A percentile compares a stretch with the other conserved stretches of the same genome.
Conservation (phyloP, 148 eudicot genomes). For the Amaranthus palmeri region DNA sequence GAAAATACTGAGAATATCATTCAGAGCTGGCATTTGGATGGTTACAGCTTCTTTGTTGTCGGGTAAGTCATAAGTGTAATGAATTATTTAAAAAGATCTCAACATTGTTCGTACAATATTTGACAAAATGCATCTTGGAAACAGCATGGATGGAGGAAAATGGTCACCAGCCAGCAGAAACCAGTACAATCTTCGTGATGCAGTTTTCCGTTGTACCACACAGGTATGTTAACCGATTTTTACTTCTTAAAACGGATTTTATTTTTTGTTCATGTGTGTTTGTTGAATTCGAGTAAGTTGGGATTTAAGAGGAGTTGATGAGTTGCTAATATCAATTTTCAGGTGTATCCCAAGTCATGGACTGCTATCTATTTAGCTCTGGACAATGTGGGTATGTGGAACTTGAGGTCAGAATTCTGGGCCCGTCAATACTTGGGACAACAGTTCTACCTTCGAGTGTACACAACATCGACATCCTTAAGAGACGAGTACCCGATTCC, state of each 20-base stretch:
- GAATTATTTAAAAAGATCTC: too few relatives aligned
- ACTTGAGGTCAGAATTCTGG: slow-evolving; percentile 87
- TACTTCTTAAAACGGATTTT: too few relatives aligned
- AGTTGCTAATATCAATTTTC: not conserved
- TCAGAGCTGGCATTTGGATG: slow-evolving; percentile 82
- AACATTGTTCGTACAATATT: not conserved
- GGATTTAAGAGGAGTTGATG: too few relatives aligned
- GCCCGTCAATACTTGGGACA: slow-evolving; percentile 91
- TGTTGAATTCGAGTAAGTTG: too few relatives aligned
- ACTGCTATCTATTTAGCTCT: slow-evolving; percentile 70
- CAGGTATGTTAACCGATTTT: slow-evolving; percentile 41
- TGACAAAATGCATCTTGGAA: slow-evolving; percentile 13
- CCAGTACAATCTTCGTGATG: slow-evolving; percentile 87
- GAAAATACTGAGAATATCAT: slow-evolving; percentile 66
- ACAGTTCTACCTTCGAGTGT: slow-evolving; percentile 79
- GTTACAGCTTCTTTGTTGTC: slow-evolving; percentile 86
- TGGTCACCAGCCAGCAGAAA: slow-evolving; percentile 71
- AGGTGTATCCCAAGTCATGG: slow-evolving; percentile 97
- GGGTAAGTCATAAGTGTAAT: slow-evolving; percentile 49
- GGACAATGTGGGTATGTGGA: slow-evolving; percentile 99
- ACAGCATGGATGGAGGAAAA: slow-evolving; percentile 92
- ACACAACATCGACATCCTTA: slow-evolving; percentile 63
- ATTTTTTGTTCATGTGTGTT: too few relatives aligned
- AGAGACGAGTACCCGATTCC: slow-evolving; percentile 91
- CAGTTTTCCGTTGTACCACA: slow-evolving; percentile 63